Evolutionary conservation across 202 grass and related monocot genomes (phyloP).

Genomic region (Carex arenaria): DNA sequence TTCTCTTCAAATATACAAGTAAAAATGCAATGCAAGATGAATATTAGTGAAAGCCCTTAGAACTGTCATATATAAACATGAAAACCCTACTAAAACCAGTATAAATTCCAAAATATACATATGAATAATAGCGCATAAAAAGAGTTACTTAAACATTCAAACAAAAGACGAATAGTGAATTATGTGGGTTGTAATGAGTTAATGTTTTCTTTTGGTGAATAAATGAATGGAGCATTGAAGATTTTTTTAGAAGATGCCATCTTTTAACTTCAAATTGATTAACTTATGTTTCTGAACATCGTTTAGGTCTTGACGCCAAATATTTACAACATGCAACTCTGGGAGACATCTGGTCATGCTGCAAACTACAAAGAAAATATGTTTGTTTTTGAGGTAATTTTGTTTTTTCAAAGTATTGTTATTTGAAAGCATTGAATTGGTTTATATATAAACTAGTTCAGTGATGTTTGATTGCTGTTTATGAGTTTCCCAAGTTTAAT

Average conservation of each 20-base stretch:
- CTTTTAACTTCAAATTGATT: not conserved
- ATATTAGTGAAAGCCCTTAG: not conserved
- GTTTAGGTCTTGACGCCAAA: conserved; percentile 83
- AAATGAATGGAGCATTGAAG: not conserved
- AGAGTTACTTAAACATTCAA: not conserved
- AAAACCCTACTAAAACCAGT: not conserved
- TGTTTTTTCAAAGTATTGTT: conserved; percentile 5
- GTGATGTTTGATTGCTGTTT: not conserved
- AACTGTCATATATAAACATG: not conserved
- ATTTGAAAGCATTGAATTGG: not conserved
- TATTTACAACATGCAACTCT: conserved; percentile 99
- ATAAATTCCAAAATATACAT: not conserved
- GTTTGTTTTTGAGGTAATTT: conserved; percentile 92
- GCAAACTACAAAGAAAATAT: conserved; percentile 99
- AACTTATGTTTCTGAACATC: conserved; percentile 3
- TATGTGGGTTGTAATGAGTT: not conserved
- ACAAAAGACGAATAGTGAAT: not conserved
- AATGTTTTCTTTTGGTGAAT: not conserved
- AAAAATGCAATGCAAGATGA: not conserved
- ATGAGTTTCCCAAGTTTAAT: not conserved
- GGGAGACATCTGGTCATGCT: conserved; percentile 98
- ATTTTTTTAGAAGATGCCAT: not conserved
- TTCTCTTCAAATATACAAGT: not conserved
- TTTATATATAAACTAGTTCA: not conserved
- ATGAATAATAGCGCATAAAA: not conserved